phyloP scores from a whole-genome alignment of 192 early-diverging fungal genomes.

The Dissophora ornata region DNA sequence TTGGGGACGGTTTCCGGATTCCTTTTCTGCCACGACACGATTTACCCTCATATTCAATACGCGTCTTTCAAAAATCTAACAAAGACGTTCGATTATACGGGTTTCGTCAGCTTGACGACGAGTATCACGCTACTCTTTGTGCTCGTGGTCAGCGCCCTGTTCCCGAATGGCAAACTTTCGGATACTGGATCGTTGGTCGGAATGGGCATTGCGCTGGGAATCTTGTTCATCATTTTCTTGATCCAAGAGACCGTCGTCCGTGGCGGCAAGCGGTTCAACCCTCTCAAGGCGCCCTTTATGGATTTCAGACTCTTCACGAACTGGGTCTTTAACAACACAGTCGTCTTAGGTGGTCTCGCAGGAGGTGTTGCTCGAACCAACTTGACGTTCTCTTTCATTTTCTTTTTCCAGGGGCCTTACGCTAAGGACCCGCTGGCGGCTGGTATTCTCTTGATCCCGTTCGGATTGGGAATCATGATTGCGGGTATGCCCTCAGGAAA shows the following conservation, averaged over 20 bases:
- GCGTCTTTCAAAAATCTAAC: constrained; percentile 30
- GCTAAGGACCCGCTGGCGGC: constrained; percentile 47
- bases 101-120: constrained; percentile 43
- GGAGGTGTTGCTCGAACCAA: constrained; percentile 52
- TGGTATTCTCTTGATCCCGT: constrained; percentile 45
- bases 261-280: too few relatives aligned
- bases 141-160: constrained; percentile 46
- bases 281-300: too few relatives aligned
- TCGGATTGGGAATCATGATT: constrained; percentile 50
- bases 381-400: constrained; percentile 51
- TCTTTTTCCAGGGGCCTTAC: constrained; percentile 52
- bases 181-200: constrained; percentile 39
- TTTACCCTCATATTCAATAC: constrained; percentile 45
- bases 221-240: constrained; percentile 43
- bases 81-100: constrained; percentile 48
- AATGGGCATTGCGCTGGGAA: constrained; percentile 48
- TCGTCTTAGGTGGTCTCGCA: constrained; percentile 46
- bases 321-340: constrained; percentile 47
- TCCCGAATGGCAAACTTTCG: constrained; percentile 53
- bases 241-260: constrained; percentile 31
- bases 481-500: constrained; percentile 46
- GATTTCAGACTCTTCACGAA: constrained; percentile 43
- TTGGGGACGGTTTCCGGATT: constrained; percentile 41
- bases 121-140: constrained; percentile 39
- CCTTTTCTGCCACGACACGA: constrained; percentile 43